These are phyloP conservation scores for Candida namnaoensis DNA, from an alignment of 805 yeast species.

Conservation along the genomic window DNA sequence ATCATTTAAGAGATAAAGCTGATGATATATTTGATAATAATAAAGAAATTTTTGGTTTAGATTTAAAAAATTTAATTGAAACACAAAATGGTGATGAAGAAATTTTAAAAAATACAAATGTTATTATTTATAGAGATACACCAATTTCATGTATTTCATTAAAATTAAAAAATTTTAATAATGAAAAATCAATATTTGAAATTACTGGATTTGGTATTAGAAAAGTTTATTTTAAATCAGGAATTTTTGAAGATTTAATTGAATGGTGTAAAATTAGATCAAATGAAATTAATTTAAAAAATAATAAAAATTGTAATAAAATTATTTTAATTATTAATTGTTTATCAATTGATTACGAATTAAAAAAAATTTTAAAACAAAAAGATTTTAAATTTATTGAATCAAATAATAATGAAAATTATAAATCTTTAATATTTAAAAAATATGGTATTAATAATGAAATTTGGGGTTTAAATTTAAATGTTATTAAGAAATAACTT, in stretches of 20 bases:
- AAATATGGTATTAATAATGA: conserved; percentile 11
- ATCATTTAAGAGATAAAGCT: conserved; percentile 35
- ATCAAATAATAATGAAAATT: conserved; percentile 2
- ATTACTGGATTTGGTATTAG: conserved; percentile 57
- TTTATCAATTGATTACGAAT: conserved; percentile 40
- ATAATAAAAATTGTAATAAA: conserved; percentile 18
- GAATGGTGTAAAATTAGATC: conserved; percentile 51
- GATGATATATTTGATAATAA: conserved; percentile 27
- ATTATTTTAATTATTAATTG: conserved; percentile 36
- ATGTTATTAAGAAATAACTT: conserved; percentile 5
- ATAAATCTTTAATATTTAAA: conserved; percentile 6
- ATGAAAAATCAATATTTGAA: conserved; percentile 35
- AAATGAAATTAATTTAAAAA: conserved; percentile 23
- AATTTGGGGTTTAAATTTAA: conserved; percentile 16
- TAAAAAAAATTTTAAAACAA: conserved; percentile 25
- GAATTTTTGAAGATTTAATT: conserved; percentile 53
- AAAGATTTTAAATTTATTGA: conserved; percentile 35
- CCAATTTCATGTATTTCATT: conserved; percentile 59
- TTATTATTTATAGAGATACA: conserved; percentile 55
- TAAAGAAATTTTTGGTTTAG: conserved; percentile 37
- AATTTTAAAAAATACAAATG: conserved; percentile 13
- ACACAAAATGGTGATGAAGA: conserved; percentile 2
- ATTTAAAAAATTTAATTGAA: conserved; percentile 37
- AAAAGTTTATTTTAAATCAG: conserved; percentile 57
- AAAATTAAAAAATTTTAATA: conserved; percentile 30